Evolutionary conservation across 805 yeast genomes (phyloP).

Genomic region (Candida bentonensis): DNA sequence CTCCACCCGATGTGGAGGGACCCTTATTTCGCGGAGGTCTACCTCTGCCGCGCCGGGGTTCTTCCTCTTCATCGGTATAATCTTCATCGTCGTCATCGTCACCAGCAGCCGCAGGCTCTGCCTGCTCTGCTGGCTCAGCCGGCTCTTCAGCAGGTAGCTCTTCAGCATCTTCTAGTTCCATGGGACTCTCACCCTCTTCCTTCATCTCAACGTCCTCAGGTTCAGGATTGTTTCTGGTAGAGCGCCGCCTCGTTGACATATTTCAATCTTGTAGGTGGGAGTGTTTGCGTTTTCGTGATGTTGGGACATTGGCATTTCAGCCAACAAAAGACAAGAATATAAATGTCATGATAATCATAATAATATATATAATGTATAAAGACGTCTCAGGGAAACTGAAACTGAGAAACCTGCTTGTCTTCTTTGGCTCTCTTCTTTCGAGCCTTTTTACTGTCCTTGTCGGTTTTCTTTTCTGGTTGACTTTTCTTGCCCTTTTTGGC

Average conservation of each 20-base stretch:
- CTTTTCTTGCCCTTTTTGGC: conserved; percentile 15
- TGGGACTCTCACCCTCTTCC: conserved; percentile 21
- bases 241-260: neutral
- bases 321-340: neutral
- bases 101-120: conserved; percentile 12
- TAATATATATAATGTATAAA: too few relatives aligned
- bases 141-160: conserved; percentile 14
- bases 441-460: conserved; percentile 5
- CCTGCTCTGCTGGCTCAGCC: conserved; percentile 16
- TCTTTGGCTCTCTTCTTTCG: neutral
- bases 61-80: conserved; percentile 10
- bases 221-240: conserved; percentile 1
- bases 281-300: neutral
- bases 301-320: too few relatives aligned
- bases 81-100: conserved; percentile 17
- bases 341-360: neutral
- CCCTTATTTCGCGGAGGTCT: conserved; percentile 15
- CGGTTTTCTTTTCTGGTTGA: conserved; percentile 9
- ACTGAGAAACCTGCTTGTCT: conserved; percentile 2
- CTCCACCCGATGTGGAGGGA: too few relatives aligned
- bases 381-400: conserved; percentile 11
- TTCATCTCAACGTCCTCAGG: conserved; percentile 21
- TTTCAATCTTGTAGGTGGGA: neutral
- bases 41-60: conserved; percentile 11
- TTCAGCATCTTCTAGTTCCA: conserved; percentile 13